phyloP scores from a whole-genome alignment of 176 grass and related monocot genomes.

The Secale cereale region DNA sequence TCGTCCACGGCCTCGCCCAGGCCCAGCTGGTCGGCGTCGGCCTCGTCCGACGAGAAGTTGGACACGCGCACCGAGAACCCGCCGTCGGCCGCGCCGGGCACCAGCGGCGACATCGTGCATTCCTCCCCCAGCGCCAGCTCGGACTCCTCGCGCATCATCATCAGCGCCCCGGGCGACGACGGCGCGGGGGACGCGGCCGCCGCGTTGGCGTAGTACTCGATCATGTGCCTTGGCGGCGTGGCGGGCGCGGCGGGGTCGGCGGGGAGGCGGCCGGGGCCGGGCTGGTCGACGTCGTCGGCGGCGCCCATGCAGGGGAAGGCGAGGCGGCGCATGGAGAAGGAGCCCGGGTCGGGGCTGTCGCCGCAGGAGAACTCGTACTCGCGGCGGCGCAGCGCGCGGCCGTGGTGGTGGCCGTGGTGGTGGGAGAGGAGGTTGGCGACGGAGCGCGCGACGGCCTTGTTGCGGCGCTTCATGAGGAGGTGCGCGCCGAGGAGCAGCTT shows the following conservation, averaged over 20 bases:
- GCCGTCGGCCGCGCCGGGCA: neutral
- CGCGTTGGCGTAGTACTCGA: constrained; percentile 46
- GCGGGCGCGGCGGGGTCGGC: neutral
- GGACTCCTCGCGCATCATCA: constrained; percentile 13
- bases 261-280: neutral
- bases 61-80: constrained; percentile 54
- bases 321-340: constrained; percentile 61
- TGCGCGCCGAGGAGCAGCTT: constrained; percentile 62
- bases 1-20: constrained; percentile 49
- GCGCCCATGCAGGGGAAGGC: constrained; percentile 66
- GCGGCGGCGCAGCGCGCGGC: constrained; percentile 13
- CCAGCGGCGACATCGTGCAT: constrained; percentile 27
- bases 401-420: neutral
- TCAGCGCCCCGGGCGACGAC: constrained; percentile 22
- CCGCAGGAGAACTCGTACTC: constrained; percentile 94
- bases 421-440: constrained; percentile 51
- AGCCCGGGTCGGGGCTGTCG: constrained; percentile 48
- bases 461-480: constrained; percentile 68
- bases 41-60: constrained; percentile 57
- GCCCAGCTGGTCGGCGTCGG: neutral
- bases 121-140: constrained; percentile 39
- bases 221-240: constrained; percentile 21
- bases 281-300: neutral
- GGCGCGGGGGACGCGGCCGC: constrained; percentile 11
- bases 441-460: constrained; percentile 55